Conservation (phyloP, 441 rosid species). For the Jatropha multifida region DNA sequence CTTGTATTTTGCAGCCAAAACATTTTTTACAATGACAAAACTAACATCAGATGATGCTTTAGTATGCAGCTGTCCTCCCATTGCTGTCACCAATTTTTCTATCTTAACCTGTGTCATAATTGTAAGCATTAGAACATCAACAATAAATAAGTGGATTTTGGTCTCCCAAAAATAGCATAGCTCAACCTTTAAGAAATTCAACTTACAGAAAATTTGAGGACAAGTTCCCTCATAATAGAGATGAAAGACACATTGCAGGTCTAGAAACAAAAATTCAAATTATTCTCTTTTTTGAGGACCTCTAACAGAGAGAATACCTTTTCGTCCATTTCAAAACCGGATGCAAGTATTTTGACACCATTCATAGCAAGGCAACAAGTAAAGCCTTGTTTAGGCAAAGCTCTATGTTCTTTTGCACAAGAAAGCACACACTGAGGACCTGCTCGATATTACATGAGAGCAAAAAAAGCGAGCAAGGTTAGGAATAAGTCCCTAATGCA, state of each 20-base stretch:
- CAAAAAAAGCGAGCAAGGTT: conserved; percentile 1
- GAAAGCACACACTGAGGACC: conserved; percentile 97
- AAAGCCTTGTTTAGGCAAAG: conserved; percentile 70
- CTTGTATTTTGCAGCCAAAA: conserved; percentile 97
- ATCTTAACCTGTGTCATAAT: conserved; percentile 63
- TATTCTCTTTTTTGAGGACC: background rate
- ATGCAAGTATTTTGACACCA: conserved; percentile 83
- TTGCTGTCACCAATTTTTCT: conserved; percentile 70
- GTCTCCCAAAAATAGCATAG: background rate
- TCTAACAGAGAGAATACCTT: conserved; percentile 46
- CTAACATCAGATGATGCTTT: conserved; percentile 74
- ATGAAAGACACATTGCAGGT: background rate
- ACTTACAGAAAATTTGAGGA: background rate
- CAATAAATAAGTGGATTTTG: background rate
- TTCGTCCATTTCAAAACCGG: conserved; percentile 84
- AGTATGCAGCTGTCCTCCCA: conserved; percentile 76
- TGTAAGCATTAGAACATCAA: conserved; percentile 21
- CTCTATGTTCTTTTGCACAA: conserved; percentile 80
- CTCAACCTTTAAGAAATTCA: background rate
- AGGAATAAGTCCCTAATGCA: conserved; percentile 1
- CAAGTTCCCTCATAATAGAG: background rate
- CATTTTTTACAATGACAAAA: conserved; percentile 89
- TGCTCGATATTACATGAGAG: conserved; percentile 27
- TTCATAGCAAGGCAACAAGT: conserved; percentile 98
- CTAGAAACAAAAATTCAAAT: background rate